Evolutionary conservation across 2,329 filamentous ascomycete species (phyloP).

Genomic region (Colletotrichum falcatum): DNA sequence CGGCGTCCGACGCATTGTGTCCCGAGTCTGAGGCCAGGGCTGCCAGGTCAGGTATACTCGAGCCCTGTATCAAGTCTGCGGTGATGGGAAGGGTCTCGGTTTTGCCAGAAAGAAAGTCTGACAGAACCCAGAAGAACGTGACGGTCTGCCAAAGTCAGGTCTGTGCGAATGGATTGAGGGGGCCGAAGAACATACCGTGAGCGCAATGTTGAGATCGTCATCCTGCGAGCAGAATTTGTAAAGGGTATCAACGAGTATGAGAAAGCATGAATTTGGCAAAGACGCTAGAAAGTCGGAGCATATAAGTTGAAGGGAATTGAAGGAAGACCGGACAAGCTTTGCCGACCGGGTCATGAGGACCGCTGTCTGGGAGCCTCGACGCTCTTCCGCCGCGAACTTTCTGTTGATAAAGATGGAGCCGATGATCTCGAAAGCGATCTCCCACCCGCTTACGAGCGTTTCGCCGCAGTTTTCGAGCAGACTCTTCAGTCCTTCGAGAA

Average conservation of each 20-base stretch:
- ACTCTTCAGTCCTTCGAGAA: slow-evolving; percentile 82
- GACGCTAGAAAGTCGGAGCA: slow-evolving; percentile 92
- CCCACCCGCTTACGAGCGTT: slow-evolving; percentile 84
- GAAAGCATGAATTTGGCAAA: slow-evolving; percentile 77
- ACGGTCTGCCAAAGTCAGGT: slow-evolving; percentile 70
- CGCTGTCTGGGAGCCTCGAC: slow-evolving; percentile 47
- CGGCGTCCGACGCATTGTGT: slow-evolving; percentile 72
- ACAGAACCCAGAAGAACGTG: slow-evolving; percentile 95
- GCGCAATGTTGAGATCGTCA: slow-evolving; percentile 93
- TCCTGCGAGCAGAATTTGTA: slow-evolving; percentile 90
- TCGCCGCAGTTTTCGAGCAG: slow-evolving; percentile 92
- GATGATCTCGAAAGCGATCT: slow-evolving; percentile 86
- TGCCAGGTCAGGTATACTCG: slow-evolving; percentile 64
- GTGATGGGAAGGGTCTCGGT: slow-evolving; percentile 70
- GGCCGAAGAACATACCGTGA: slow-evolving; percentile 73
- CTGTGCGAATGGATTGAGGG: slow-evolving; percentile 32
- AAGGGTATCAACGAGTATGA: slow-evolving; percentile 85
- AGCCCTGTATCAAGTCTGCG: slow-evolving; percentile 64
- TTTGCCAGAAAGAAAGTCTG: slow-evolving; percentile 81
- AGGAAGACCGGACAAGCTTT: slow-evolving; percentile 85
- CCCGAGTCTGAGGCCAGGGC: slow-evolving; percentile 69
- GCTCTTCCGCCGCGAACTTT: slow-evolving; percentile 50
- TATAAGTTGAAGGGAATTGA: slow-evolving; percentile 89
- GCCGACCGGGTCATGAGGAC: slow-evolving; percentile 70
- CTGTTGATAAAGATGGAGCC: slow-evolving; percentile 78